Evolutionary conservation across 2,329 filamentous ascomycete genomes (phyloP).

Genomic region (Graphilbum sp.): DNA sequence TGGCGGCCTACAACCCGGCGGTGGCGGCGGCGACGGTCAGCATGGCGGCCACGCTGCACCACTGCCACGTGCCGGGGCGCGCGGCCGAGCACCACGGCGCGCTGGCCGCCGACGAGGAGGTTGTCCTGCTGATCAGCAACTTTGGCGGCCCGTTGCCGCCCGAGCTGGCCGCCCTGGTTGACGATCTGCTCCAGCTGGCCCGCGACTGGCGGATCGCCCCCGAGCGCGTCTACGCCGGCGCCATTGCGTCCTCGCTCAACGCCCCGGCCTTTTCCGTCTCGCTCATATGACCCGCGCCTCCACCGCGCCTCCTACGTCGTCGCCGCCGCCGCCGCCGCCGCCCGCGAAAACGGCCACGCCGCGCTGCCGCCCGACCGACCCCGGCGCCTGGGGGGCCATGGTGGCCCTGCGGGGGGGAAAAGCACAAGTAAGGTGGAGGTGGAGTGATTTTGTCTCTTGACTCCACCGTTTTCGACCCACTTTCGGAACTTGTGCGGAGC

Average conservation of each 20-base stretch:
- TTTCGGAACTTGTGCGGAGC: no score
- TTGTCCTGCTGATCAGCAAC: conserved; percentile 39
- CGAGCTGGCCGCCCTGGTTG: conserved; percentile 36
- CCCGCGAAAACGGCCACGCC: conserved; percentile 28
- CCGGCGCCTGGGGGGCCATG: conserved; percentile 52
- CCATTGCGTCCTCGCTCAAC: conserved; percentile 56
- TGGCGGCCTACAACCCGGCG: conserved; percentile 35
- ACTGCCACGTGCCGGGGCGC: conserved; percentile 41
- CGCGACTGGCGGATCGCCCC: conserved; percentile 30
- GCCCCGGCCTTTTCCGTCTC: conserved; percentile 56
- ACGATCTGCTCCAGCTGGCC: conserved; percentile 35
- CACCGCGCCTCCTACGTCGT: conserved; percentile 55
- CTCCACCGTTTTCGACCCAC: no score
- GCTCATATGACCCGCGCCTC: conserved; percentile 45
- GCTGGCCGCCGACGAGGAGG: conserved; percentile 30
- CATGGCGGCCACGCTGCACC: conserved; percentile 40
- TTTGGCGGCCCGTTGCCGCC: conserved; percentile 42
- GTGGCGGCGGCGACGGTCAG: conserved; percentile 36
- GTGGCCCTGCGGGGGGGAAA: conserved; percentile 30
- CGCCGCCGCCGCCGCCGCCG: no score
- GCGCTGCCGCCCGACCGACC: no score
- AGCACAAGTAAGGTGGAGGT: conserved; percentile 8
- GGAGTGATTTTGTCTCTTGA: no score
- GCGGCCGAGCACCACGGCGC: conserved; percentile 29
- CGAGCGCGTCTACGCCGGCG: conserved; percentile 41